These are phyloP conservation scores for Serendipita sp. DNA, from an alignment of 768 basidiomycete genomes.

Conservation along the genomic window DNA sequence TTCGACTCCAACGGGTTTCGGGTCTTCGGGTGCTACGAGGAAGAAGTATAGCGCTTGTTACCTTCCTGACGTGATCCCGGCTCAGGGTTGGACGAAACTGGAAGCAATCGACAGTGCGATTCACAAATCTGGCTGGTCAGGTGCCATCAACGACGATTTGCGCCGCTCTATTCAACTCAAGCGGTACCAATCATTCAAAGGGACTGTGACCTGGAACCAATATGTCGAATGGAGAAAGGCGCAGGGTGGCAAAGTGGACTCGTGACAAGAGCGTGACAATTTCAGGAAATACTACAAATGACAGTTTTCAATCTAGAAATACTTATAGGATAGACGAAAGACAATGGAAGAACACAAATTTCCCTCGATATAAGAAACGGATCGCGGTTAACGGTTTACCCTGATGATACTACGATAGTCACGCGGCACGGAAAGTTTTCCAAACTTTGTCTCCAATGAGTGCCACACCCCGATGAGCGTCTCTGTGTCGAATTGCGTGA, in stretches of 20 bases:
- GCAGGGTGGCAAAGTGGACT: not conserved
- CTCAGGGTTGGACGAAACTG: constrained; percentile 86
- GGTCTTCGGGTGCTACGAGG: constrained; percentile 17
- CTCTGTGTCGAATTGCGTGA: constrained; percentile 35
- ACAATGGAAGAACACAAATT: not conserved
- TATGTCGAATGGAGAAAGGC: constrained; percentile 56
- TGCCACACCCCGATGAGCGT: constrained; percentile 42
- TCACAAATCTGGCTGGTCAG: constrained; percentile 82
- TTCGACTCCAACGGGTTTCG: constrained; percentile 20
- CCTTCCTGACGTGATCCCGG: constrained; percentile 79
- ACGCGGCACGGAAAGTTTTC: constrained; percentile 8
- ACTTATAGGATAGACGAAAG: not conserved
- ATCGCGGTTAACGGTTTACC: not conserved
- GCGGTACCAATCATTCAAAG: constrained; percentile 66
- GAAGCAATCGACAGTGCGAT: constrained; percentile 87
- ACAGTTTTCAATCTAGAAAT: not conserved
- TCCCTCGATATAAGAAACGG: not conserved
- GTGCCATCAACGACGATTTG: constrained; percentile 65
- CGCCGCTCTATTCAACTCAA: constrained; percentile 59
- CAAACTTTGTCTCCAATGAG: constrained; percentile 40
- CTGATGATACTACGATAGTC: not conserved
- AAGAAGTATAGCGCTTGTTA: constrained; percentile 73
- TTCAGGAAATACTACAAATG: not conserved
- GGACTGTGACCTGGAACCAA: constrained; percentile 55
- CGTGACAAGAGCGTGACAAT: not conserved